These are phyloP conservation scores for Dactylella cylindrospora DNA, from an alignment of 2,329 filamentous ascomycete species.

Conservation along the genomic window DNA sequence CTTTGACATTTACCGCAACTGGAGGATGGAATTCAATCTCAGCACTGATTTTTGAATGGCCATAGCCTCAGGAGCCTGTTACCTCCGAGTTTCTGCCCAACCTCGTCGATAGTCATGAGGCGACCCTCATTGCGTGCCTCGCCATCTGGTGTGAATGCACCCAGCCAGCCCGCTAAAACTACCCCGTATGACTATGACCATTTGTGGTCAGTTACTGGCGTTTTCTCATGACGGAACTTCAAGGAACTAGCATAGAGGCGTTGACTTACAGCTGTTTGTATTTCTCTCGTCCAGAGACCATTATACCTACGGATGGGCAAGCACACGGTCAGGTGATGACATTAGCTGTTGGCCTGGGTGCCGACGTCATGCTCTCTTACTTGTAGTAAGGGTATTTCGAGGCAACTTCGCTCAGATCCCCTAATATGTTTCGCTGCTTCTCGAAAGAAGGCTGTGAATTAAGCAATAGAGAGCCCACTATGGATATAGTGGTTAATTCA, in stretches of 20 bases:
- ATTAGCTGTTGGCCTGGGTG: neutral
- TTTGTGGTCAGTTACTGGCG: neutral
- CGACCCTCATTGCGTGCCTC: constrained; percentile 61
- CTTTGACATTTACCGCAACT: constrained; percentile 91
- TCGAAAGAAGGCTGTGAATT: constrained; percentile 70
- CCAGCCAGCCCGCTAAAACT: constrained; percentile 72
- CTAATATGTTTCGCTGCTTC: constrained; percentile 70
- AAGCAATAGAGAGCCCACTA: constrained; percentile 69
- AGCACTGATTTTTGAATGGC: neutral
- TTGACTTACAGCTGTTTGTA: constrained; percentile 76
- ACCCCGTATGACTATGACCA: constrained; percentile 59
- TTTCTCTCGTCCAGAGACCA: constrained; percentile 75
- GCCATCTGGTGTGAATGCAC: constrained; percentile 60
- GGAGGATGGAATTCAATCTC: constrained; percentile 32
- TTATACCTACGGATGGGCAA: constrained; percentile 64
- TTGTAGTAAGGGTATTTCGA: constrained; percentile 96
- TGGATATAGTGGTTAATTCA: constrained; percentile 17
- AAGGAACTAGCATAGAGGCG: constrained; percentile 59
- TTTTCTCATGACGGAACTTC: neutral
- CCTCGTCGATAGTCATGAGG: constrained; percentile 83
- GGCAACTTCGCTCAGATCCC: constrained; percentile 69
- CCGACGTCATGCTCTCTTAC: constrained; percentile 54
- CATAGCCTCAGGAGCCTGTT: constrained; percentile 21
- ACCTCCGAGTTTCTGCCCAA: constrained; percentile 76
- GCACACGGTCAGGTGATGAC: constrained; percentile 14